Conservation (phyloP, 306 rosid species). For the Albizia julibrissin region DNA sequence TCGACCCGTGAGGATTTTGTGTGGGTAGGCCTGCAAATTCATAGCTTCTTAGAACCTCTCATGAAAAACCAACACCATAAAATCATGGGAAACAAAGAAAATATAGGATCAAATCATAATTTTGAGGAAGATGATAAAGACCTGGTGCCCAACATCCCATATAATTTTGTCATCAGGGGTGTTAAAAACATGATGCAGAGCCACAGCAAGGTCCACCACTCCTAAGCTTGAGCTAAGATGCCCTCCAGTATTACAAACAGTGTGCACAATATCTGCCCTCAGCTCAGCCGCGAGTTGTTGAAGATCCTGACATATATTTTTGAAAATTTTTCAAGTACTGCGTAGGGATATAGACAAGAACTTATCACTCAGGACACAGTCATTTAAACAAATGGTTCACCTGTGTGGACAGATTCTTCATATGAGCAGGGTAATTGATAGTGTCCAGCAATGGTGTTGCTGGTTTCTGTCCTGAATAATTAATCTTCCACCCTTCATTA, state of each 20-base stretch:
- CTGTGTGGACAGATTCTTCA: constrained; percentile 69
- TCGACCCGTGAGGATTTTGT: constrained; percentile 81
- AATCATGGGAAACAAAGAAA: background rate
- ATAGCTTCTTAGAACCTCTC: constrained; percentile 8
- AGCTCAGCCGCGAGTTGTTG: constrained; percentile 75
- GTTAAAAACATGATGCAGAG: constrained; percentile 71
- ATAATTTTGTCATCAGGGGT: constrained; percentile 70
- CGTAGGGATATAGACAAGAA: background rate
- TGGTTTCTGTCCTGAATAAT: constrained; percentile 58
- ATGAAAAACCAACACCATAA: background rate
- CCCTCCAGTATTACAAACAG: constrained; percentile 65
- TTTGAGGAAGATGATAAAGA: background rate
- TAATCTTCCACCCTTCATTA: constrained; percentile 53
- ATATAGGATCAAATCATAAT: background rate
- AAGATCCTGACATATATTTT: constrained; percentile 54
- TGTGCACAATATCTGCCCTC: constrained; percentile 60
- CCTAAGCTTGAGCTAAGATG: constrained; percentile 84
- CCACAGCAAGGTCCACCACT: constrained; percentile 71
- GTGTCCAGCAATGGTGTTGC: constrained; percentile 74
- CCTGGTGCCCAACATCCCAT: constrained; percentile 94
- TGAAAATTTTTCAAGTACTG: background rate
- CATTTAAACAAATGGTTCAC: constrained; percentile 35
- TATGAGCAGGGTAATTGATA: constrained; percentile 63
- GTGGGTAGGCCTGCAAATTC: constrained; percentile 68
- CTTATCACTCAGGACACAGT: background rate